Conservation (phyloP, 345 rosid genomes). For the Trapa incisa region DNA sequence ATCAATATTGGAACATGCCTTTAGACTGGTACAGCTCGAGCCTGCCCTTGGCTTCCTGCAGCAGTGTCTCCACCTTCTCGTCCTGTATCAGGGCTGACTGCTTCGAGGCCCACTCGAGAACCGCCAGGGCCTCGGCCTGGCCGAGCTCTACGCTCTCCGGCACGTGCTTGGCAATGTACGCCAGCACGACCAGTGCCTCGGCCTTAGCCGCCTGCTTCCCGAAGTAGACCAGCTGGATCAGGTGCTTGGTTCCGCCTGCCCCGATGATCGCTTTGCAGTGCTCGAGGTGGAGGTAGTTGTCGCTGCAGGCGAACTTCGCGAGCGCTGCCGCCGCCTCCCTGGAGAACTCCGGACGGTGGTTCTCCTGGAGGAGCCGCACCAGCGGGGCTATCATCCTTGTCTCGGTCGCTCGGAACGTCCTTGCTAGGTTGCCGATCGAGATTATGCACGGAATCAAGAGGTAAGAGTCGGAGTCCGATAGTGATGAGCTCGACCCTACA, state of each 20-base stretch:
- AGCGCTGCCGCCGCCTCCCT: conserved; percentile 50
- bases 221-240: conserved; percentile 52
- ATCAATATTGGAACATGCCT: too few species aligned
- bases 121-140: conserved; percentile 59
- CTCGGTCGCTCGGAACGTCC: conserved; percentile 66
- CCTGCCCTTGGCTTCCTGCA: conserved; percentile 43
- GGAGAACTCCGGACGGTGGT: conserved; percentile 22
- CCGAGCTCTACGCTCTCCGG: conserved; percentile 61
- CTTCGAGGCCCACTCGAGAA: conserved; percentile 62
- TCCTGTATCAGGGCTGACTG: conserved; percentile 34
- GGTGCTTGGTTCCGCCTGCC: conserved; percentile 48
- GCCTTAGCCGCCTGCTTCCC: conserved; percentile 51
- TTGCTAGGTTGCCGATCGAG: conserved; percentile 50
- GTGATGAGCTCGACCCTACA: too few species aligned
- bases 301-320: conserved; percentile 41
- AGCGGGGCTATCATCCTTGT: conserved; percentile 47
- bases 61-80: conserved; percentile 28
- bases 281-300: conserved; percentile 37
- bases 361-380: conserved; percentile 51
- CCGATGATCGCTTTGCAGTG: conserved; percentile 48
- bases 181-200: conserved; percentile 40
- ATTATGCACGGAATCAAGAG: conserved; percentile 42
- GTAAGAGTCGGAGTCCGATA: conserved; percentile 16
- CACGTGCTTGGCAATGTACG: conserved; percentile 30
- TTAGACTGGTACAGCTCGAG: conserved; percentile 60